phyloP scores from a whole-genome alignment of 345 rosid species.

The Citrus trifoliata region DNA sequence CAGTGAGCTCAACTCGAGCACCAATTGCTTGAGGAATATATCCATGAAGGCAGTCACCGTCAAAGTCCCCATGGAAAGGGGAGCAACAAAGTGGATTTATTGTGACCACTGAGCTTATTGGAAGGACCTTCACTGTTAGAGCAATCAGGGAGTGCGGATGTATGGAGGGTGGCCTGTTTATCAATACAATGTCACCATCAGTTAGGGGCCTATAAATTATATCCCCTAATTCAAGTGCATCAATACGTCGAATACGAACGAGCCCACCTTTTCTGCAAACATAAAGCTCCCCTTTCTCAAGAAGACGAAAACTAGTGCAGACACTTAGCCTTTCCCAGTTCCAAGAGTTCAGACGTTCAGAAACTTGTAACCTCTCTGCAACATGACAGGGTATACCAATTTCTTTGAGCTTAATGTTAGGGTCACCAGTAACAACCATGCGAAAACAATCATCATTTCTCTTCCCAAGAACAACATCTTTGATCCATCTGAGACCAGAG shows the following conservation, averaged over 20 bases:
- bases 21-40: constrained; percentile 84
- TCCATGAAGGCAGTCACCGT: constrained; percentile 96
- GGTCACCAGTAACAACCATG: constrained; percentile 89
- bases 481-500: constrained; percentile 84
- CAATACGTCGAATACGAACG: constrained; percentile 36
- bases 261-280: constrained; percentile 62
- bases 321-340: constrained; percentile 57
- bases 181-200: constrained; percentile 74
- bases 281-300: constrained; percentile 57
- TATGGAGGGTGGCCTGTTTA: constrained; percentile 93
- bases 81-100: constrained; percentile 85
- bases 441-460: constrained; percentile 80
- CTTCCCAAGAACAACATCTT: constrained; percentile 88
- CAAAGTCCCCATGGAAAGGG: constrained; percentile 94
- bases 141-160: constrained; percentile 91
- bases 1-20: constrained; percentile 68
- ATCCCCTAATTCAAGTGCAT: constrained; percentile 65
- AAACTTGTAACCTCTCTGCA: constrained; percentile 71
- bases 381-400: constrained; percentile 78
- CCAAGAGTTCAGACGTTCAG: constrained; percentile 70
- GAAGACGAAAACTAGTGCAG: constrained; percentile 41
- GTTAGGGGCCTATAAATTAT: constrained; percentile 54
- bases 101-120: constrained; percentile 64
- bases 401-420: constrained; percentile 64
- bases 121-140: constrained; percentile 67